Evolutionary conservation across 257 asterid species (phyloP).

Genomic region (Rubia yunnanensis): DNA sequence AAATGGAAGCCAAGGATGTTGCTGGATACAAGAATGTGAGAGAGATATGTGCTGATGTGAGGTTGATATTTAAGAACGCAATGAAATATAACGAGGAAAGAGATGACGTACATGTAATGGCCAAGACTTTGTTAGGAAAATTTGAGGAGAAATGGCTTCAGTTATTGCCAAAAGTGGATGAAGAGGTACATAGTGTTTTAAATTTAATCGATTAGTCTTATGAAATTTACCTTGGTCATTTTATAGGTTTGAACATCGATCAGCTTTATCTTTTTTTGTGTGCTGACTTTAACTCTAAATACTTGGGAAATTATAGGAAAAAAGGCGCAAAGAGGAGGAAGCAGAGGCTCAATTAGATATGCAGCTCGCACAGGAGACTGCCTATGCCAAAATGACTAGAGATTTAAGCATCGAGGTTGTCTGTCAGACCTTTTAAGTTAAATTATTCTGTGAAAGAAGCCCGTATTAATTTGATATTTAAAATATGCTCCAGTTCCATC

Average conservation of each 20-base stretch:
- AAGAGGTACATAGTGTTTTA: conserved; percentile 48
- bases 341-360: conserved; percentile 51
- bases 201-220: not conserved
- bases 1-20: conserved; percentile 87
- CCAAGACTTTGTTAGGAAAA: conserved; percentile 63
- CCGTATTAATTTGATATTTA: not conserved
- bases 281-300: conserved; percentile 12
- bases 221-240: not conserved
- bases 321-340: conserved; percentile 66
- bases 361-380: conserved; percentile 67
- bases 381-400: conserved; percentile 64
- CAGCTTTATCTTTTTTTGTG: not conserved
- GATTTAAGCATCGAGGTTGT: conserved; percentile 55
- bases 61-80: conserved; percentile 85
- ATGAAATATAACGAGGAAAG: conserved; percentile 79
- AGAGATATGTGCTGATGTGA: conserved; percentile 77
- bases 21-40: conserved; percentile 75
- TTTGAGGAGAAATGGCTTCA: conserved; percentile 87
- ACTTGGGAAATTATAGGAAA: conserved; percentile 40
- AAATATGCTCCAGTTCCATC: not conserved
- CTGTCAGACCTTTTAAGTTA: conserved; percentile 6
- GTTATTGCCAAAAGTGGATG: conserved; percentile 86
- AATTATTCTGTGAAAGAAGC: not conserved
- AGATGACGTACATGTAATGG: conserved; percentile 85
- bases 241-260: not conserved